A percentile compares a stretch with the other conserved stretches of the same genome.
Conservation (phyloP, 2,329 filamentous ascomycete species). For the Botrytis tulipae region DNA sequence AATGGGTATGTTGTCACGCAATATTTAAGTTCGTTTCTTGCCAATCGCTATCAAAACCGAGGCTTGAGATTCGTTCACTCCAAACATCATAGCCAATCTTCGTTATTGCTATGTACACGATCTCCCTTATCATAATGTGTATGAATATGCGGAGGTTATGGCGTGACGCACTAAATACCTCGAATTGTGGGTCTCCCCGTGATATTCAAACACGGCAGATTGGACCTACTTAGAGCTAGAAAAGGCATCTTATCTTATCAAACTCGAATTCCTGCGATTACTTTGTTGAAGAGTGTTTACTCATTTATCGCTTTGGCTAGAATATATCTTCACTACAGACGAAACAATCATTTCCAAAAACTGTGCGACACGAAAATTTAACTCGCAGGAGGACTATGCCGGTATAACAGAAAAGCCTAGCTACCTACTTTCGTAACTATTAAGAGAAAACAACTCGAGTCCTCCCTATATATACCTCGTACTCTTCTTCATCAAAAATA, state of each 20-base stretch:
- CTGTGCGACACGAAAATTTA: not conserved
- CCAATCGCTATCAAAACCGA: not conserved
- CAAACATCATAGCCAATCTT: conserved; percentile 3
- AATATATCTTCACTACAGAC: not conserved
- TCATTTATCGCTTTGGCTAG: not conserved
- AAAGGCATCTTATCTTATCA: not conserved
- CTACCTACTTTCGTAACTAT: not conserved
- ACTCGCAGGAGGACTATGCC: not conserved
- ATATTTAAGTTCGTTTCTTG: not conserved
- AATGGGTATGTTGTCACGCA: conserved; percentile 14
- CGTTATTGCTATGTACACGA: not conserved
- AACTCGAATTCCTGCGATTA: not conserved
- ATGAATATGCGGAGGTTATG: conserved; percentile 16
- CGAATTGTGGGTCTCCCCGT: conserved; percentile 9
- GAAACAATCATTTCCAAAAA: not conserved
- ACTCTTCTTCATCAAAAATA: not conserved
- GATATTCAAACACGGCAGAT: not conserved
- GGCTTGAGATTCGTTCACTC: not conserved
- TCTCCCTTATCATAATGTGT: conserved; percentile 9
- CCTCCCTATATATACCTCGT: not conserved
- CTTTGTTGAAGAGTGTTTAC: not conserved
- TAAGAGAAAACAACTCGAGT: not conserved
- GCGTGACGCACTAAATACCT: conserved; percentile 7
- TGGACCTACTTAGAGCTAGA: not conserved
- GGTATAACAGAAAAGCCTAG: not conserved